A percentile compares a stretch with the other conserved stretches of the same genome.
Evolutionary conservation across 768 basidiomycete genomes (phyloP).

Genomic region (Zangia roseola): DNA sequence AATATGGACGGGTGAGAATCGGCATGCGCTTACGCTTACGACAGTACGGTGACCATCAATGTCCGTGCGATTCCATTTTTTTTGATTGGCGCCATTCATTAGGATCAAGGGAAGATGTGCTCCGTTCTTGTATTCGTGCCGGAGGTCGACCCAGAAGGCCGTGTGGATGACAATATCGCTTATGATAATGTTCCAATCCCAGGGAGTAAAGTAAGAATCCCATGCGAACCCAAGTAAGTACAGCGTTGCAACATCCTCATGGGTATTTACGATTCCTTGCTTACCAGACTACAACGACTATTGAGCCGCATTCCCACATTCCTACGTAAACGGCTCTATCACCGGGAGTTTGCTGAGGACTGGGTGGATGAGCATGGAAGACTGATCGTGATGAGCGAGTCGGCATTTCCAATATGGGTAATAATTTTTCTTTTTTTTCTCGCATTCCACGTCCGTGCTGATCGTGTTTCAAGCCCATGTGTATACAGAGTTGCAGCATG

Average conservation of each 20-base stretch:
- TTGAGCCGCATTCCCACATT: constrained; percentile 37
- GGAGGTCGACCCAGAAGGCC: constrained; percentile 36
- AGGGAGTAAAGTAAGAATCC: constrained; percentile 33
- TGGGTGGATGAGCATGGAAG: constrained; percentile 52
- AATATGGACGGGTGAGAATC: constrained; percentile 27
- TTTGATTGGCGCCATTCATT: not conserved
- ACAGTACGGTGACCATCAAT: constrained; percentile 18
- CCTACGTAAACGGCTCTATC: constrained; percentile 39
- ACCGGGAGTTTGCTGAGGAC: constrained; percentile 41
- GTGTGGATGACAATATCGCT: constrained; percentile 27
- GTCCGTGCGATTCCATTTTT: not conserved
- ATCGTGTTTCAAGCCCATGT: constrained; percentile 43
- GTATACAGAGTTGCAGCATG: constrained; percentile 38
- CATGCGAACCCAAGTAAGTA: constrained; percentile 40
- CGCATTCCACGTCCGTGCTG: not conserved
- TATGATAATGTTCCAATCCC: constrained; percentile 31
- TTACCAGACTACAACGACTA: constrained; percentile 37
- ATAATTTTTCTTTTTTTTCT: constrained; percentile 15
- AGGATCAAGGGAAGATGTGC: constrained; percentile 40
- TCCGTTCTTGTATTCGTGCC: constrained; percentile 41
- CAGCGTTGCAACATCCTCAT: not conserved
- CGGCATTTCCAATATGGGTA: constrained; percentile 59
- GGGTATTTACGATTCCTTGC: constrained; percentile 1
- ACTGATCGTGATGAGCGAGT: constrained; percentile 57
- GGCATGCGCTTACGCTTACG: constrained; percentile 22